Base-by-base conservation (phyloP, 495 filamentous ascomycete genomes). In the Penicillium tannophilum region DNA sequence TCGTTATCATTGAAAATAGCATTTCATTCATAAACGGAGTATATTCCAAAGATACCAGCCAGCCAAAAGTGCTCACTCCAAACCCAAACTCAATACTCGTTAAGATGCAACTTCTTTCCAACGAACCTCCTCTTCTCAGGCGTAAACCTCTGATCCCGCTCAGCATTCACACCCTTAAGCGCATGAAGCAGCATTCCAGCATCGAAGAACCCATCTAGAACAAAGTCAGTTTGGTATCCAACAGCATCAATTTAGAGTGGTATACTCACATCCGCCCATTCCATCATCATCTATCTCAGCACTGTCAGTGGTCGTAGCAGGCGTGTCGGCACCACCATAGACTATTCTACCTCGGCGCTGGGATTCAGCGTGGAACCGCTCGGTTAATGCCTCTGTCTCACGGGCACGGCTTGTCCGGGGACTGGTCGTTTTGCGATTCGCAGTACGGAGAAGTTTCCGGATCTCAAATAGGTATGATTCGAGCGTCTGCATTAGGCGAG, bases 401-500 rank as follows among this genome's bases (percentile, higher is more conserved):
- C 90, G 73, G 8, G 84, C 88, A 14, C 87, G 78, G 59, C 82
- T 88, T 0, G 84, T 82, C 7, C 78, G 76, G 6, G 81, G 76
- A 26, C 80, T 81, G 14, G 74, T 76, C 0, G 78, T 76, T 62
- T 82, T 84, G 58, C 77, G 80, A 51, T 83, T 85, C 0, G 85
- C 86, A 44, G 87, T 81, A 12, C 89, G 78, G 54, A 98, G 69
- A 61, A 97, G 79, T 62, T 93, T 90, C 6, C 95, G 81, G 45
- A 97, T 90, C 74, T 98, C 94, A 12, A 93, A 76, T 33, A 98
- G 83, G 70, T 98, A 98, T 42, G 78, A 83, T 72, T 98, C 94
- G 4, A 98, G 77, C 0, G 91, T 89, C 58, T 97, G 90, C 60
- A 98, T 86, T 63, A 93, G 91, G 5, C 94, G 87, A 59, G 86